phyloP scores from a whole-genome alignment of 306 rosid genomes.

The Pyrus betulifolia region DNA sequence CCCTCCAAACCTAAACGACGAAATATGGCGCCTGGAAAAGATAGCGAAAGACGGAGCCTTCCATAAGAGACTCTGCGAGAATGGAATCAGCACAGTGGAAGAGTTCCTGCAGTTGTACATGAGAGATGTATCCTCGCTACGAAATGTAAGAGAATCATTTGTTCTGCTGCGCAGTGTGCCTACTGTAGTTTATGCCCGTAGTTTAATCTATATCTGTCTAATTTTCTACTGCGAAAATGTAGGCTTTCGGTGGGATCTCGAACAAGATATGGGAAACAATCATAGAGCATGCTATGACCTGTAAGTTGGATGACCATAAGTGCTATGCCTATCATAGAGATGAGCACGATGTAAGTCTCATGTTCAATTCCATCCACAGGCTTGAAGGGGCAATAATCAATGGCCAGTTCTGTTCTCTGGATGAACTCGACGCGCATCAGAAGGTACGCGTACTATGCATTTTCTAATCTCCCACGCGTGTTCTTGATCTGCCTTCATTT shows the following conservation, averaged over 20 bases:
- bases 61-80: slow-evolving; percentile 15
- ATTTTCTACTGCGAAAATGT: slow-evolving; percentile 6
- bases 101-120: slow-evolving; percentile 31
- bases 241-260: slow-evolving; percentile 39
- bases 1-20: slow-evolving; percentile 49
- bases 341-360: neutral
- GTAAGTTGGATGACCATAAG: slow-evolving; percentile 25
- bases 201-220: neutral
- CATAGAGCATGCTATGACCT: slow-evolving; percentile 39
- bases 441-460: neutral
- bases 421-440: slow-evolving; percentile 6
- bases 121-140: slow-evolving; percentile 22
- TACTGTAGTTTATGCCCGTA: neutral
- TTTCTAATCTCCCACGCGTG: neutral
- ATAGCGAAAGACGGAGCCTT: slow-evolving; percentile 38
- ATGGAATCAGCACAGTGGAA: slow-evolving; percentile 29
- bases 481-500: neutral
- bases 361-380: slow-evolving; percentile 1
- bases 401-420: neutral
- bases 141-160: slow-evolving; percentile 24
- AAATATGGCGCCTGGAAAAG: slow-evolving; percentile 54
- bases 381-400: slow-evolving; percentile 1
- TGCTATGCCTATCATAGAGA: neutral
- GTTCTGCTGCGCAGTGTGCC: neutral
- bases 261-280: slow-evolving; percentile 34